Evolutionary conservation across 2,329 filamentous ascomycete species (phyloP).

Genomic region (Fusarium marasasianum): DNA sequence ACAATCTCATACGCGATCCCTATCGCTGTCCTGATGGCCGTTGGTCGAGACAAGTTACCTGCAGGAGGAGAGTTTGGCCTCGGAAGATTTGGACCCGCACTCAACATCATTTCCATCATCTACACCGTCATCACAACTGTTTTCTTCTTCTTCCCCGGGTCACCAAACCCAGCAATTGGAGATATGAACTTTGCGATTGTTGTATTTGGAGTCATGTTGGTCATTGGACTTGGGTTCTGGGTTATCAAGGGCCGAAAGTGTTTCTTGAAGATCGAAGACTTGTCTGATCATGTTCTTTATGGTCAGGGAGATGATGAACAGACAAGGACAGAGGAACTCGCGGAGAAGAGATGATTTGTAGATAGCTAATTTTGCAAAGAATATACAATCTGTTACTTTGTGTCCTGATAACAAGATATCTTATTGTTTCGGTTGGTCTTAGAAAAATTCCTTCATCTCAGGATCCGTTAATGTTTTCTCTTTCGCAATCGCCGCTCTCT

Average conservation of each 20-base stretch:
- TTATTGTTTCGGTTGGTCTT: too few relatives aligned
- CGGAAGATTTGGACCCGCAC: conserved; percentile 52
- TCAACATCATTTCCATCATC: conserved; percentile 58
- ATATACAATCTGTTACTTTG: not conserved
- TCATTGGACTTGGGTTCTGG: conserved; percentile 61
- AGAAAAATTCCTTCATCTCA: not conserved
- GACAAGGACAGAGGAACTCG: not conserved
- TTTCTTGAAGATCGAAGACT: conserved; percentile 45
- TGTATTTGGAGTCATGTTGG: conserved; percentile 63
- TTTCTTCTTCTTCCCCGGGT: conserved; percentile 63
- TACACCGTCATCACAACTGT: conserved; percentile 62
- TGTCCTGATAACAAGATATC: fast-evolving
- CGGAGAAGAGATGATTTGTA: not conserved
- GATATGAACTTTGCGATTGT: conserved; percentile 68
- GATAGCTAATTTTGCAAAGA: not conserved
- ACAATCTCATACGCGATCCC: conserved; percentile 62
- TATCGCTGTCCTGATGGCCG: conserved; percentile 56
- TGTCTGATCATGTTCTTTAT: conserved; percentile 16
- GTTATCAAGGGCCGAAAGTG: conserved; percentile 53
- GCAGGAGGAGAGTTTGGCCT: conserved; percentile 54
- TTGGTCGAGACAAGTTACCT: conserved; percentile 62
- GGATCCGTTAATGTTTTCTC: fast-evolving
- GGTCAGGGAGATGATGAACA: not conserved
- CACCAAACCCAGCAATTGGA: conserved; percentile 53
- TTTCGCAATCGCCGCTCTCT: too few relatives aligned